phyloP scores from a whole-genome alignment of 768 basidiomycete species.

The Termitomyces eurrhizus region DNA sequence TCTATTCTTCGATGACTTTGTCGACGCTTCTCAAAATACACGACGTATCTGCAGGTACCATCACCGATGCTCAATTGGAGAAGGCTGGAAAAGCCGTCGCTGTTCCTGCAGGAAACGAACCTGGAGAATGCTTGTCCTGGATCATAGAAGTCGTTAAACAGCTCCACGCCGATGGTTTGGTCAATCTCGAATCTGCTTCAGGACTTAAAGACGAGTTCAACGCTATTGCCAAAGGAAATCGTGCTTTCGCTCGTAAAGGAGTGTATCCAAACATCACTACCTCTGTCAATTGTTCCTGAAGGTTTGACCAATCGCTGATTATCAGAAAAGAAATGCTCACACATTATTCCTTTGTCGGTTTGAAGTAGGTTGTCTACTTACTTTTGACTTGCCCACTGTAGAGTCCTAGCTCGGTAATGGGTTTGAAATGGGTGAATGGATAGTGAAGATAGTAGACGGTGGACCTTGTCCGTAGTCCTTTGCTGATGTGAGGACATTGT shows the following conservation, averaged over 20 bases:
- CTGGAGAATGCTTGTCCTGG: background rate
- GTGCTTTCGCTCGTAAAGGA: background rate
- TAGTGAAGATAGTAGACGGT: background rate
- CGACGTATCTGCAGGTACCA: background rate
- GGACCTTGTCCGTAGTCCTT: background rate
- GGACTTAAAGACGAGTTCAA: background rate
- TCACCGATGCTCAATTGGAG: background rate
- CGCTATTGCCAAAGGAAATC: background rate
- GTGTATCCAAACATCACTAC: background rate
- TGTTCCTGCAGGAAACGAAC: background rate
- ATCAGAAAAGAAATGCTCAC: background rate
- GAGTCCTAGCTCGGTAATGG: too few relatives aligned
- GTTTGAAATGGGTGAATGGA: background rate
- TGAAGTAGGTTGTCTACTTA: too few relatives aligned
- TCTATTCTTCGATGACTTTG: background rate
- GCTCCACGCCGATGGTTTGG: background rate
- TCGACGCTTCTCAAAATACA: background rate
- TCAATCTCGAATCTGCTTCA: background rate
- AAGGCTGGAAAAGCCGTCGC: background rate
- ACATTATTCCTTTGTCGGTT: background rate
- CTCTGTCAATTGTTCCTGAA: background rate
- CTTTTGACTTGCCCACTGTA: too few relatives aligned
- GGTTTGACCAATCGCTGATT: background rate
- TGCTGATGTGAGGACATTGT: background rate
- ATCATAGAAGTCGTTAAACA: background rate